Evolutionary conservation across 768 basidiomycete species (phyloP).

Genomic region (Mycena vitilis): DNA sequence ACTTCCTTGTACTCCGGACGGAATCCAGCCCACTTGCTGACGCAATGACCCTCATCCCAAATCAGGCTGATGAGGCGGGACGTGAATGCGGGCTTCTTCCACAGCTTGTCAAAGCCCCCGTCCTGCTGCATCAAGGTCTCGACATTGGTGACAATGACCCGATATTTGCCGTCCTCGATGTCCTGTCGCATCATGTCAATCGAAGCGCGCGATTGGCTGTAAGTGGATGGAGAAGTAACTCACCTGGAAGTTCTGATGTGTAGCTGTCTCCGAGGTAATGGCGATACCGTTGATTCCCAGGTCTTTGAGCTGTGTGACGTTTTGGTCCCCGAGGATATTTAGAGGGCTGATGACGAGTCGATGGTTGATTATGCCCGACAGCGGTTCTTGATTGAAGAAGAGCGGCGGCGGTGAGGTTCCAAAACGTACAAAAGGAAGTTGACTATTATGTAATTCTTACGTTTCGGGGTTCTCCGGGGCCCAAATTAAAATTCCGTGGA

Average conservation of each 20-base stretch:
- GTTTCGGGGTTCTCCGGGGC: too few relatives aligned
- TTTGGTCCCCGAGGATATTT: constrained; percentile 45
- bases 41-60: constrained; percentile 55
- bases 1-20: constrained; percentile 48
- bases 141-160: constrained; percentile 44
- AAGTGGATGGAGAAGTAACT: neutral
- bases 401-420: too few relatives aligned
- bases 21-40: constrained; percentile 53
- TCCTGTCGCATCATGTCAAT: constrained; percentile 32
- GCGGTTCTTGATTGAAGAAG: too few relatives aligned
- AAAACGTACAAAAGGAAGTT: too few relatives aligned
- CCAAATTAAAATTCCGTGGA: too few relatives aligned
- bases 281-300: constrained; percentile 36
- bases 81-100: constrained; percentile 38
- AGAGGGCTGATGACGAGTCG: too few relatives aligned
- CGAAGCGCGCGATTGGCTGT: neutral
- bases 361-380: too few relatives aligned
- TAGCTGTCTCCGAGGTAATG: constrained; percentile 35
- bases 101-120: constrained; percentile 38
- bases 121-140: constrained; percentile 39
- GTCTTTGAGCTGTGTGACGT: constrained; percentile 29
- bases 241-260: constrained; percentile 35
- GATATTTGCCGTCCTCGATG: constrained; percentile 40
- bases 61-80: constrained; percentile 42
- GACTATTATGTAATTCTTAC: too few relatives aligned